A percentile compares a stretch with the other conserved stretches of the same genome.
Conservation (phyloP, 2,329 filamentous ascomycete species). For the Graphiopsis chlorocephala region DNA sequence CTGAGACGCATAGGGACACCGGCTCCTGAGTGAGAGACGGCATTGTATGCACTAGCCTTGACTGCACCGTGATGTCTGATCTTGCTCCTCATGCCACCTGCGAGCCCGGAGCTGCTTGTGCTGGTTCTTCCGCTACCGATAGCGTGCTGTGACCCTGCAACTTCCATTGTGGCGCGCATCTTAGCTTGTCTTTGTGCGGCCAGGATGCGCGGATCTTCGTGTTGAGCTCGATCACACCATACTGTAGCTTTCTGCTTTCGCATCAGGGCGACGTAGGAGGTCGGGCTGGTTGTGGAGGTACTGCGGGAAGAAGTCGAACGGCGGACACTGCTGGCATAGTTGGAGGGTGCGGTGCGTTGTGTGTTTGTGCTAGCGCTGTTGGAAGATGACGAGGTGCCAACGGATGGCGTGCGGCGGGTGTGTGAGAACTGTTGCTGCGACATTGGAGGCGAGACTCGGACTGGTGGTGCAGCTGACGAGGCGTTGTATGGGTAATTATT, state of each 20-base stretch:
- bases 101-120: constrained; percentile 37
- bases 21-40: constrained; percentile 67
- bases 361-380: constrained; percentile 50
- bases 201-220: constrained; percentile 79
- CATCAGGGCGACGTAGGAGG: constrained; percentile 92
- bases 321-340: constrained; percentile 41
- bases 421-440: constrained; percentile 7
- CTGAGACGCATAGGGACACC: constrained; percentile 89
- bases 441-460: constrained; percentile 13
- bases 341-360: constrained; percentile 39
- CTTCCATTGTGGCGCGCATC: constrained; percentile 78
- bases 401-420: constrained; percentile 60
- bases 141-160: constrained; percentile 59
- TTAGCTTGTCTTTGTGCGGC: constrained; percentile 86
- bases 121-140: constrained; percentile 29
- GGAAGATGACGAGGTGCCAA: constrained; percentile 68
- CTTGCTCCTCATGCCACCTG: constrained; percentile 68
- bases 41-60: constrained; percentile 69
- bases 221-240: constrained; percentile 93
- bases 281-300: constrained; percentile 52
- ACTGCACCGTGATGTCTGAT: constrained; percentile 84
- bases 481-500: background rate
- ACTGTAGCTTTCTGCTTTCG: constrained; percentile 96
- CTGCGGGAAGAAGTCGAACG: constrained; percentile 82
- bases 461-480: constrained; percentile 1